These are phyloP conservation scores for Nemania bipapillata DNA, from an alignment of 2,329 filamentous ascomycete species.

Conservation along the genomic window DNA sequence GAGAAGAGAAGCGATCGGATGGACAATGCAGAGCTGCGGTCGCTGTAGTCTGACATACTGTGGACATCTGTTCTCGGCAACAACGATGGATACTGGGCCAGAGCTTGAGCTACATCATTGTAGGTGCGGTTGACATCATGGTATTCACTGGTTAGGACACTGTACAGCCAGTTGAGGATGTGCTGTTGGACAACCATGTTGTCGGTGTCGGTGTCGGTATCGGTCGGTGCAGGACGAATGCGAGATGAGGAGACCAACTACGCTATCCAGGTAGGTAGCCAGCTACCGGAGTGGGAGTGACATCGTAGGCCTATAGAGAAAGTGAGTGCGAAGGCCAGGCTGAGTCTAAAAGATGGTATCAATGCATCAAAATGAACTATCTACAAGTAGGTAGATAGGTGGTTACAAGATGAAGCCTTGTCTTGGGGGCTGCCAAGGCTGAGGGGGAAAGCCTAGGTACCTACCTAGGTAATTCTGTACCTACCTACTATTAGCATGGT, in stretches of 20 bases:
- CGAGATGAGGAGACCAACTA: background rate
- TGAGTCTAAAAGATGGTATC: slow-evolving; percentile 10
- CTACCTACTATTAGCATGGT: too few relatives aligned
- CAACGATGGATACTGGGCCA: slow-evolving; percentile 82
- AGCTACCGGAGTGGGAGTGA: slow-evolving; percentile 37
- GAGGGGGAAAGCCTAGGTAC: slow-evolving; percentile 9
- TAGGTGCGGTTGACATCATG: slow-evolving; percentile 92
- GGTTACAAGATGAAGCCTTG: slow-evolving; percentile 26
- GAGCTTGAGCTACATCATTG: slow-evolving; percentile 84
- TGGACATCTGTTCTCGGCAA: slow-evolving; percentile 92
- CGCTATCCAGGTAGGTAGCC: slow-evolving; percentile 32
- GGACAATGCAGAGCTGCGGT: background rate
- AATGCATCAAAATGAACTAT: slow-evolving; percentile 16
- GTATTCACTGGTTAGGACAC: slow-evolving; percentile 88
- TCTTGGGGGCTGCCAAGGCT: slow-evolving; percentile 30
- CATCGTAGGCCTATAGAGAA: slow-evolving; percentile 36
- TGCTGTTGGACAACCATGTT: slow-evolving; percentile 82
- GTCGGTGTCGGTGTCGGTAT: slow-evolving; percentile 28
- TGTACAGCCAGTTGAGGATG: slow-evolving; percentile 94
- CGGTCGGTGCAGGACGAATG: background rate
- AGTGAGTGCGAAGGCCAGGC: background rate
- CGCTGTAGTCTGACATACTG: slow-evolving; percentile 67
- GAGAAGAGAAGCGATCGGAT: background rate
- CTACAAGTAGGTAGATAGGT: slow-evolving; percentile 7
- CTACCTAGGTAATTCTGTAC: too few relatives aligned